phyloP scores from a whole-genome alignment of 768 basidiomycete genomes.

The Gloeophyllum trabeum region DNA sequence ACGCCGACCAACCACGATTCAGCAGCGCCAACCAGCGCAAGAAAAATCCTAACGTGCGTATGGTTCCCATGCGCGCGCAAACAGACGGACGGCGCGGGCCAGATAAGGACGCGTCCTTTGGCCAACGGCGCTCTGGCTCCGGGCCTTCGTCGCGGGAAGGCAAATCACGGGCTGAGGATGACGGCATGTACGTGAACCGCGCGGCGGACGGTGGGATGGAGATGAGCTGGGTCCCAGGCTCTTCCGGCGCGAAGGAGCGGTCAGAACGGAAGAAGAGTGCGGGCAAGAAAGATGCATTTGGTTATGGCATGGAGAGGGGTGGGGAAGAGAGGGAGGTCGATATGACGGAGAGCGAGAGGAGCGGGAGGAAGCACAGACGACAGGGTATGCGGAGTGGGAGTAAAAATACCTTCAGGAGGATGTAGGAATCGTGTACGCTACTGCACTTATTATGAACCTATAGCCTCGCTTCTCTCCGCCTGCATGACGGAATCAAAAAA shows the following conservation, averaged over 20 bases:
- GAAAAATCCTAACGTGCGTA: constrained; percentile 41
- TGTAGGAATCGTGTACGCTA: too few relatives aligned
- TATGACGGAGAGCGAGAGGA: constrained; percentile 50
- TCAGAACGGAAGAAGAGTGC: constrained; percentile 33
- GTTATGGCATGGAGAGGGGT: constrained; percentile 83
- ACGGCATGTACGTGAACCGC: constrained; percentile 10
- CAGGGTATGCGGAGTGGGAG: constrained; percentile 81
- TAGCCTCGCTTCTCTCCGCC: too few relatives aligned
- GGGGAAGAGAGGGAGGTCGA: constrained; percentile 30
- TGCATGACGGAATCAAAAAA: too few relatives aligned
- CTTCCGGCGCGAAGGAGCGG: constrained; percentile 19
- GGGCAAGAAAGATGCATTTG: constrained; percentile 72
- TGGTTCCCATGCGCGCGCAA: constrained; percentile 54
- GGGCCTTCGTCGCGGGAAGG: constrained; percentile 3
- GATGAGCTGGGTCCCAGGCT: constrained; percentile 70
- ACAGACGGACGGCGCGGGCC: constrained; percentile 15
- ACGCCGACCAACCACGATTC: background rate
- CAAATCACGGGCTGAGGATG: constrained; percentile 9
- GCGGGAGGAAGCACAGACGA: constrained; percentile 72
- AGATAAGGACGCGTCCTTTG: constrained; percentile 54
- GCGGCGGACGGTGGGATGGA: constrained; percentile 63
- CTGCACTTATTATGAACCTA: too few relatives aligned
- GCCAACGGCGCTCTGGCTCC: constrained; percentile 39
- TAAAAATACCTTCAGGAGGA: constrained; percentile 57
- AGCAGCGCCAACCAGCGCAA: constrained; percentile 16